Evolutionary conservation across 2,329 filamentous ascomycete genomes (phyloP), one percentile per base, ranked within the genome.

Genomic region (Chaetomium strumarium): DNA sequence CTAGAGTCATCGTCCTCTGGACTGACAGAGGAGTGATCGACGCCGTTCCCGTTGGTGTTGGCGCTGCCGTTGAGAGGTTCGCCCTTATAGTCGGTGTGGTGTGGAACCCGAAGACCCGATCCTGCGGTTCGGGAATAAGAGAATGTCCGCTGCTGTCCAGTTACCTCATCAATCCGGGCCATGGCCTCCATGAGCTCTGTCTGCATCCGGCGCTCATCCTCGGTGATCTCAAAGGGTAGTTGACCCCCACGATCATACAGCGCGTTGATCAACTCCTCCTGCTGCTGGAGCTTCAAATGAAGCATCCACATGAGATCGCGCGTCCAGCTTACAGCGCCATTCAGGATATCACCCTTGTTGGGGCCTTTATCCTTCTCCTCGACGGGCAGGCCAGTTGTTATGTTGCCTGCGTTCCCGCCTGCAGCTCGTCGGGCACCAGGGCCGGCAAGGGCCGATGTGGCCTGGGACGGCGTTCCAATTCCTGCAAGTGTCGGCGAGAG

Each of bases 331-430:
- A 97, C 93, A 33, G 92, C 88, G 30, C 93, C 92, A 65, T 97
- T 97, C 63, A 99, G 84, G 55, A 99, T 97, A 63, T 99, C 93
- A 45, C 93, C 93, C 73, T 99, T 99, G 76, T 97, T 97, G 6
- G 93, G 93, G 0, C 93, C 93, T 67, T 97, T 97, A 72, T 99
- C 93, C 68, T 97, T 97, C 61, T 97, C 93, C 63, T 99, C 93
- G 34, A 95, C 80, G 0, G 93, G 92, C 30, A 97, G 79, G 13
- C 91, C 90, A 59, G 92, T 92, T 6, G 90, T 96, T 63, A 96
- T 96, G 66, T 88, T 95, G 36, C 87, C 87, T 7, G 84, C 77
- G 7, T 69, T 70, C n/a, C 76, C 77, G 48, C 85, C 83, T 31
- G 86, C 82, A 30, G 90, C 90, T 57, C 91, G 84, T 58, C 90